These are phyloP conservation scores for Croton laevigatus DNA, from an alignment of 441 rosid species.

Conservation along the genomic window DNA sequence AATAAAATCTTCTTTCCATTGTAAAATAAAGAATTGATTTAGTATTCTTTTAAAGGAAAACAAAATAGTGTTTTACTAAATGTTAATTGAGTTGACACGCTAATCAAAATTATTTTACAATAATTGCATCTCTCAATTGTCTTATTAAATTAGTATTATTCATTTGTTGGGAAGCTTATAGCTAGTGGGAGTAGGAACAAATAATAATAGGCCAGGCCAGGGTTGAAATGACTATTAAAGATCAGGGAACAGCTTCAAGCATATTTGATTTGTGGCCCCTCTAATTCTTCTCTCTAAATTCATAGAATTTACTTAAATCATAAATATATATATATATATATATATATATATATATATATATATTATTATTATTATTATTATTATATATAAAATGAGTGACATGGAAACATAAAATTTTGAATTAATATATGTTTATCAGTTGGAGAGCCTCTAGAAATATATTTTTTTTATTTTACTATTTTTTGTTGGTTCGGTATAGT, in stretches of 20 bases:
- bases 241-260: constrained; percentile 25
- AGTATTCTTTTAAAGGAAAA: no score
- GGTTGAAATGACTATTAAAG: constrained; percentile 3
- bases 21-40: no score
- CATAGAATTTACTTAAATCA: not conserved
- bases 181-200: constrained; percentile 14
- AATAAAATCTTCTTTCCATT: no score
- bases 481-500: no score
- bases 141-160: constrained; percentile 11
- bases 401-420: no score
- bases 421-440: no score
- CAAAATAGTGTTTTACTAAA: no score
- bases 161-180: constrained; percentile 22
- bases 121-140: constrained; percentile 13
- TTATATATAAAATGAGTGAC: no score
- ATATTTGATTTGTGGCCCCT: constrained; percentile 28
- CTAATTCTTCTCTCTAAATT: not conserved
- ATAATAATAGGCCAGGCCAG: constrained; percentile 3
- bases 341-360: no score
- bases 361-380: not conserved
- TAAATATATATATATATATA: no score
- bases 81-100: not conserved
- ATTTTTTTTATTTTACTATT: no score
- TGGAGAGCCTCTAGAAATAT: no score
- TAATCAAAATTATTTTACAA: constrained; percentile 6